phyloP scores from a whole-genome alignment of 2,329 filamentous ascomycete genomes.

The Botrytis galanthina region DNA sequence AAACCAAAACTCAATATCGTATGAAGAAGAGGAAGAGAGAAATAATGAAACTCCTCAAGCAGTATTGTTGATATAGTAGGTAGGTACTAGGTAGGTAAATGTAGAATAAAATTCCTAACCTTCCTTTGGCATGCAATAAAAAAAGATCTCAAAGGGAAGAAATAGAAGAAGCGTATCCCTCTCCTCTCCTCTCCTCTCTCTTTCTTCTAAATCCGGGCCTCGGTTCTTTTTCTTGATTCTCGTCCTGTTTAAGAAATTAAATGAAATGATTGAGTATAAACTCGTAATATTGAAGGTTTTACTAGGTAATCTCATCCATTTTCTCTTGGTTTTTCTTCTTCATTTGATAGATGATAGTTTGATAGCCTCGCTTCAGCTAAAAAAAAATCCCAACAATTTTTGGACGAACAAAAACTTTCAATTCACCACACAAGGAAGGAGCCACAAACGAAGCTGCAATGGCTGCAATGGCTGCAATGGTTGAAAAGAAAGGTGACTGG shows the following conservation, averaged over 20 bases:
- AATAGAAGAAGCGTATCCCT: neutral
- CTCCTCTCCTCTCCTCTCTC: neutral
- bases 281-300: neutral
- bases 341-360: neutral
- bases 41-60: neutral
- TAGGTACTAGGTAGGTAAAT: neutral
- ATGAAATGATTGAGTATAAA: neutral
- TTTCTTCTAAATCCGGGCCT: neutral
- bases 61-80: neutral
- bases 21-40: neutral
- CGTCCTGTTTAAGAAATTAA: neutral
- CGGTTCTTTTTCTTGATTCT: neutral
- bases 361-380: neutral
- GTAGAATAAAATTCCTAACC: slow-evolving; percentile 2
- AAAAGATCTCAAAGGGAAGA: neutral
- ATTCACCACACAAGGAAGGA: neutral
- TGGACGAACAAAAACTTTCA: neutral
- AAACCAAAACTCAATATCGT: neutral
- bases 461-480: neutral
- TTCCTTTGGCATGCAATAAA: neutral
- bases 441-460: neutral
- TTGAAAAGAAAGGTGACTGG: too few species aligned
- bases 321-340: neutral
- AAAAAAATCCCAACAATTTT: slow-evolving; percentile 12
- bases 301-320: neutral